Percentiles rank a stretch among this genome's conserved stretches.
These are phyloP conservation scores for Cladorrhinum sp. DNA, from an alignment of 2,329 filamentous ascomycete genomes.

Conservation along the genomic window DNA sequence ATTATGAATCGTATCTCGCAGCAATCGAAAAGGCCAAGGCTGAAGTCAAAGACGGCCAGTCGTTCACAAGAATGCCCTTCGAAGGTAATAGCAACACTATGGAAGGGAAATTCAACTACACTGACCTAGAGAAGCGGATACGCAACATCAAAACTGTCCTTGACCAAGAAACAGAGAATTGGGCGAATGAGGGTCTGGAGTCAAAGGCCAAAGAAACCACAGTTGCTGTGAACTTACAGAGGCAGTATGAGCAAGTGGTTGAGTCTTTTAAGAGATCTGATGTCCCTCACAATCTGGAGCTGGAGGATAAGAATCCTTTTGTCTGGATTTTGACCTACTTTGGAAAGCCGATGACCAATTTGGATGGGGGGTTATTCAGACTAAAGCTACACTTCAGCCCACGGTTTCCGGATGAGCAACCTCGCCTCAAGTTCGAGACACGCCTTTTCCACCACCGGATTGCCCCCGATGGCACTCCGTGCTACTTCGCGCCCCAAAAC, in stretches of 20 bases:
- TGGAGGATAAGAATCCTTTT: constrained; percentile 82
- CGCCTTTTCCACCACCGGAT: constrained; percentile 86
- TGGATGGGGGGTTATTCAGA: constrained; percentile 86
- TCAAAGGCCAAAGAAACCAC: constrained; percentile 65
- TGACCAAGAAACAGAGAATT: constrained; percentile 66
- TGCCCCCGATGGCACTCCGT: constrained; percentile 73
- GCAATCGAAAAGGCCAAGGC: constrained; percentile 64
- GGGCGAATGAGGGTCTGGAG: constrained; percentile 66
- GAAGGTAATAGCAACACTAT: constrained; percentile 74
- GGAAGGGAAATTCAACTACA: constrained; percentile 83
- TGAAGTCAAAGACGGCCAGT: constrained; percentile 60
- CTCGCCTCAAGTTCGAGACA: constrained; percentile 76
- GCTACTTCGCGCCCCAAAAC: constrained; percentile 65
- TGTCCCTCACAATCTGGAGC: constrained; percentile 69
- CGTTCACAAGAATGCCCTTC: constrained; percentile 83
- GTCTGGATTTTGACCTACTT: constrained; percentile 88
- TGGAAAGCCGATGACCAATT: constrained; percentile 85
- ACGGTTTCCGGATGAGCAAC: constrained; percentile 83
- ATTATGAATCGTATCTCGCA: constrained; percentile 81
- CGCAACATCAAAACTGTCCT: constrained; percentile 66
- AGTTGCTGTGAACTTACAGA: constrained; percentile 75
- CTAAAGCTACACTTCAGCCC: constrained; percentile 79
- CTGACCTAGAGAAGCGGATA: constrained; percentile 67
- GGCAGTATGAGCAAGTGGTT: constrained; percentile 80
- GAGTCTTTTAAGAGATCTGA: constrained; percentile 70